Base-by-base conservation (phyloP, 2,329 filamentous ascomycete species). In the Hymenoscyphus fraxineus region DNA sequence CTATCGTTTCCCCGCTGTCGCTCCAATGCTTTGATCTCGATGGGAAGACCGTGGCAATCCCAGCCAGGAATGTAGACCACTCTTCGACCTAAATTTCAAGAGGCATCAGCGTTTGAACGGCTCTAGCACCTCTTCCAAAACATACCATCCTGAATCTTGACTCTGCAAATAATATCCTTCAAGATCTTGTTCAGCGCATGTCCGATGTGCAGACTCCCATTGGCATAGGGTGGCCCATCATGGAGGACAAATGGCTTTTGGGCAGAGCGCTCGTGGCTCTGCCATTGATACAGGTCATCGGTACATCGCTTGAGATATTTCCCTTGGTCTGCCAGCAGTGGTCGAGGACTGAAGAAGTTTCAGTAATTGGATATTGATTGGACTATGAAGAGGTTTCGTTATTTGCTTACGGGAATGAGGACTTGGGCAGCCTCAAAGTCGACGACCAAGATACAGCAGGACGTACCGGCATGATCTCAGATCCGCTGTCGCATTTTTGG, bases 1-100 rank as follows among this genome's bases (percentile, higher is more conserved):
- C 70, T 66, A 35, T 58, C 58, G 56, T 72, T 64, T 41, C 66
- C 65, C 44, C 68, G 67, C 22, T 71, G 64, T 64, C 70, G 72
- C 51, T 72, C 75, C 16, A 99, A 83, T 31, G 93, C 95, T 78
- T 98, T 99, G 72, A 98, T 84, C 81, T 99, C 95, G 74, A 99
- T 99, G 0, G 95, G 95, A 59, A 99, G 83, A 0, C 95, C 95
- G 80, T 99, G 95, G 70, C 95, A 99, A 76, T 99, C 96, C 95
- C 95, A 99, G 57, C 95, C 94, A 1, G 95, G 95, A 16, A 93
- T 82, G 74, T 96, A 99, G 47, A 87, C 82, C 40, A 98, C 88
- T 67, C 86, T 83, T 70, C 85, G 88, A 19, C 92, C 72, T 78
- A 39, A 32, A 67, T 39, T 27, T 59, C 19, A 12, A n/a, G n/a